phyloP scores from a whole-genome alignment of 495 filamentous ascomycete genomes.

The Bombardia bombarda region DNA sequence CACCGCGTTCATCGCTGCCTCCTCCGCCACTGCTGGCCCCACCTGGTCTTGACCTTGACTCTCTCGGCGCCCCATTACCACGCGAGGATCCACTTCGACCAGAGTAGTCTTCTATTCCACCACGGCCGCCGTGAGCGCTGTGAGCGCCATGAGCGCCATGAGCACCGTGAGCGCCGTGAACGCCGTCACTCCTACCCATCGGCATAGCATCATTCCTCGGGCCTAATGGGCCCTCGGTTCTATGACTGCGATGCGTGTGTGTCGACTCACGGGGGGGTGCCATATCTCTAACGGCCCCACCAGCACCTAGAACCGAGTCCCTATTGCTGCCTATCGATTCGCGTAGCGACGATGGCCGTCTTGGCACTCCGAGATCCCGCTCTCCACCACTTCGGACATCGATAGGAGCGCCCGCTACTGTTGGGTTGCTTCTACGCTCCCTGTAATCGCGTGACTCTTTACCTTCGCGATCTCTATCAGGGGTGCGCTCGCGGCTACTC shows the following conservation, averaged over 20 bases:
- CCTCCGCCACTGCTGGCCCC: too few relatives aligned
- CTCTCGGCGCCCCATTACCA: slow-evolving; percentile 13
- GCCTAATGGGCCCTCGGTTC: slow-evolving; percentile 11
- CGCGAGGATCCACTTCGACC: slow-evolving; percentile 15
- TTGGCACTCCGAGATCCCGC: slow-evolving; percentile 8
- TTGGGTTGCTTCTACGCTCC: slow-evolving; percentile 24
- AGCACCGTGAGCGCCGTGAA: too few relatives aligned
- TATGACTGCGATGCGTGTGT: slow-evolving; percentile 14
- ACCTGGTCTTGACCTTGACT: slow-evolving; percentile 16
- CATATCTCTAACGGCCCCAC: too few relatives aligned
- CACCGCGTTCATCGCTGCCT: slow-evolving; percentile 17
- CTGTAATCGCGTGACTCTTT: slow-evolving; percentile 31
- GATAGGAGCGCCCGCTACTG: slow-evolving; percentile 4
- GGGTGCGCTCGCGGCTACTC: slow-evolving; percentile 35
- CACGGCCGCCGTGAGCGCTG: too few relatives aligned
- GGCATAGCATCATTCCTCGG: slow-evolving; percentile 5
- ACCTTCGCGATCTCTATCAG: slow-evolving; percentile 26
- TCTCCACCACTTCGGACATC: slow-evolving; percentile 7
- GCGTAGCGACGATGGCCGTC: slow-evolving; percentile 15
- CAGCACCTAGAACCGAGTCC: slow-evolving; percentile 9
- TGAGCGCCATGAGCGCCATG: too few relatives aligned
- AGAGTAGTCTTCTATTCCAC: slow-evolving; percentile 11
- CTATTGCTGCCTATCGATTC: slow-evolving; percentile 14
- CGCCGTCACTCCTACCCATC: too few relatives aligned
- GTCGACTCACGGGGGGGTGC: slow-evolving; percentile 18